These are phyloP conservation scores for Metahyphopichia silvanorum DNA, from an alignment of 805 yeast genomes.

Conservation along the genomic window DNA sequence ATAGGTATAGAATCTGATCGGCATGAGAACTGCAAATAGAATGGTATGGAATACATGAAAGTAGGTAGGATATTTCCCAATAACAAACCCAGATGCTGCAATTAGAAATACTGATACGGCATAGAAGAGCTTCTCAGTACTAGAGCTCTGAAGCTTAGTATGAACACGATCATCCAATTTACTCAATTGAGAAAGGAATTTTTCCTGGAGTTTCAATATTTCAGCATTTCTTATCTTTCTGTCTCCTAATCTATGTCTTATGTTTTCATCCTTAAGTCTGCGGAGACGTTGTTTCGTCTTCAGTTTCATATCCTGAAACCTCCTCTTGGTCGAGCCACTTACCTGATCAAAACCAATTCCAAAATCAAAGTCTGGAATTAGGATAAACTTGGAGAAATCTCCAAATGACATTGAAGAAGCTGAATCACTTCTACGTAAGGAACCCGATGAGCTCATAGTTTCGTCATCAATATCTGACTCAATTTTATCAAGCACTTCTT, in stretches of 20 bases:
- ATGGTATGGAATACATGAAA: conserved; percentile 75
- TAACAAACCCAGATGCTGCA: conserved; percentile 67
- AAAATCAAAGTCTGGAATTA: conserved; percentile 41
- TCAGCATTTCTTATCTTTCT: conserved; percentile 18
- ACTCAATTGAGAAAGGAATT: conserved; percentile 25
- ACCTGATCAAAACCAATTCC: conserved; percentile 34
- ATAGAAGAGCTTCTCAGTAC: conserved; percentile 74
- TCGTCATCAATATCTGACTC: conserved; percentile 1
- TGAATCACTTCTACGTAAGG: conserved; percentile 18
- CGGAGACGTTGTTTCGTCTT: conserved; percentile 31
- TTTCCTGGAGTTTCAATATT: conserved; percentile 27
- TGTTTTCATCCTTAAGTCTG: conserved; percentile 18
- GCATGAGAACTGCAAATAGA: conserved; percentile 63
- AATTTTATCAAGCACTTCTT: neutral
- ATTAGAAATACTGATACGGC: conserved; percentile 67
- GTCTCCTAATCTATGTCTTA: neutral
- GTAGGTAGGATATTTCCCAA: conserved; percentile 74
- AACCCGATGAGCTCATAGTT: neutral
- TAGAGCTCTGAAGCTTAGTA: conserved; percentile 28
- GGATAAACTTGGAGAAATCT: conserved; percentile 34
- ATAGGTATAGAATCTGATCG: conserved; percentile 80
- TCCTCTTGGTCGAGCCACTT: conserved; percentile 32
- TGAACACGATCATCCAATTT: conserved; percentile 37
- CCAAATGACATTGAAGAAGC: conserved; percentile 26
- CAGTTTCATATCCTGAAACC: conserved; percentile 31